Base-by-base conservation (phyloP, 257 asterid genomes). In the Solanum bulbocastanum region DNA sequence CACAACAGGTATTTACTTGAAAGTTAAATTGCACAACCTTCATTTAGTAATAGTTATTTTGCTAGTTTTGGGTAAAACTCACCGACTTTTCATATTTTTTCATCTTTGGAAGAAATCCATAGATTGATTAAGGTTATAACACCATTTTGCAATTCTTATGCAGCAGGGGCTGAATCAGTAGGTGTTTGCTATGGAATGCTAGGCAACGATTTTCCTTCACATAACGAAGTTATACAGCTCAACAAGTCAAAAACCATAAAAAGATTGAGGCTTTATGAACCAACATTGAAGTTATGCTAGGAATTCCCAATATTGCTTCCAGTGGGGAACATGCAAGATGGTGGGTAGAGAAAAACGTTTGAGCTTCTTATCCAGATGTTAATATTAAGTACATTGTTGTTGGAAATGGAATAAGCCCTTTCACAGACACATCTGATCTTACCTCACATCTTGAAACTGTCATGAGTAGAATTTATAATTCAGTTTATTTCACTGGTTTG, bases 361-460 rank as follows among this genome's bases (percentile, higher is more conserved):
- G 75, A 69, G 75, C 2, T 69, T 69, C 27, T 18, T 30, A 6
- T 14, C 39, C 23, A 30, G 39, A 69, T 69, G 75, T 65, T 5
- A 74, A 84, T 9, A 81, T 94, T 52, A 44, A 39, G 3, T 92
- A 72, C 82, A 78, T 93, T 1, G 84, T 91, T 6, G 93, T 91
- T 3, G 94, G 93, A 9, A 93, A 94, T 27, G 94, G 91, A 49
- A 82, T 90, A 52, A 82, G 35, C 75, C 92, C 91, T 2, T 65
- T 65, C 72, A 27, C 36, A 25, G 8, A 15, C 73, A 66, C 73
- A 65, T 25, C 73, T 66, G 1, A 66, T 66, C 35, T 66, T 66
- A 66, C 73, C 35, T 66, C 73, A 25, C 35, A n/a, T 25, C 73
- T 65, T 65, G 1, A 10, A 5, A 5, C 35, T 25, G 35, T 10